phyloP scores from a whole-genome alignment of 305 asterid species.

The Fraxinus angustifolia region DNA sequence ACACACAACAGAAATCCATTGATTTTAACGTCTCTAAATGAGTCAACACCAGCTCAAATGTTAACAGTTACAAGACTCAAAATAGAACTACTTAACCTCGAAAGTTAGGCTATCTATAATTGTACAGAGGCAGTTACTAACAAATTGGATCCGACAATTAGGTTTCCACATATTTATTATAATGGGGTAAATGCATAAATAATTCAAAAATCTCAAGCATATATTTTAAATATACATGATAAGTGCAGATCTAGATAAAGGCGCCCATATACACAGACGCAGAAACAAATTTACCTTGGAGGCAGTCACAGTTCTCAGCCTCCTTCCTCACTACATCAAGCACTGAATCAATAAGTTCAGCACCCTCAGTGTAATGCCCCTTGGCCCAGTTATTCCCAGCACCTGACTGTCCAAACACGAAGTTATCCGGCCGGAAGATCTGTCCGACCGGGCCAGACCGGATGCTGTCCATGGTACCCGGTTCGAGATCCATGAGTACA shows the following conservation, averaged over 20 bases:
- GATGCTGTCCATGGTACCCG: slow-evolving; percentile 54
- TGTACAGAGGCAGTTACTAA: not conserved
- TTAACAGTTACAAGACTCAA: not conserved
- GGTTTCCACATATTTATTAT: not conserved
- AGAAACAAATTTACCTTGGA: slow-evolving; percentile 34
- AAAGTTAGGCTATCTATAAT: not conserved
- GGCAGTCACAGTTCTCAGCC: slow-evolving; percentile 47
- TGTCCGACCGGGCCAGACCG: slow-evolving; percentile 46
- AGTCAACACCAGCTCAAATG: not conserved
- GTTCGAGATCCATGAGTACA: slow-evolving; percentile 51
- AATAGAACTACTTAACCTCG: not conserved
- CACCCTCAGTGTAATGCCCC: slow-evolving; percentile 50
- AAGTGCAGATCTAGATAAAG: not conserved
- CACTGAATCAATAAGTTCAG: slow-evolving; percentile 49
- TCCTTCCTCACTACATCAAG: slow-evolving; percentile 50
- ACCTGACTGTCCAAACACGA: slow-evolving; percentile 47
- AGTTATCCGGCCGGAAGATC: slow-evolving; percentile 48
- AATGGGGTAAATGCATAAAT: not conserved
- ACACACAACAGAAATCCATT: not conserved
- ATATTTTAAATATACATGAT: not conserved
- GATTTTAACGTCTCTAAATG: not conserved
- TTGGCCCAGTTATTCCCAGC: slow-evolving; percentile 44
- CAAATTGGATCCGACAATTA: not conserved
- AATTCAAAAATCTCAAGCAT: not conserved
- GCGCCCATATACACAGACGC: not conserved